phyloP scores from a whole-genome alignment of 2,329 filamentous ascomycete species.

The Ophiostoma pallidulum region DNA sequence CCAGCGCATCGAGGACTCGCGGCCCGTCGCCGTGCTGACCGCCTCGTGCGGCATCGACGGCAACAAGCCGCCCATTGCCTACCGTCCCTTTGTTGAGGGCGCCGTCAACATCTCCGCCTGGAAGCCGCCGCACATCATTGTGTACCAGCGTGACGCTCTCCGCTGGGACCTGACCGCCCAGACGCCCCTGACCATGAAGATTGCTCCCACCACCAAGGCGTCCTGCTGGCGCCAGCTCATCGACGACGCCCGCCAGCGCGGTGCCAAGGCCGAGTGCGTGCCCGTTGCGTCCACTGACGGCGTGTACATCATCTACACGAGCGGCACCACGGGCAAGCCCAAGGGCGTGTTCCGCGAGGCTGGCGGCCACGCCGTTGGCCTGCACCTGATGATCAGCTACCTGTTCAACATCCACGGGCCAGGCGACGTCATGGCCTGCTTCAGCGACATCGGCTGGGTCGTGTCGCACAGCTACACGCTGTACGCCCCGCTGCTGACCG shows the following conservation, averaged over 20 bases:
- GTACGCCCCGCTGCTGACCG: conserved; percentile 76
- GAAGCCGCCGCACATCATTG: conserved; percentile 63
- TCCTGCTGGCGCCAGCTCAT: conserved; percentile 64
- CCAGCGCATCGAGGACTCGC: conserved; percentile 77
- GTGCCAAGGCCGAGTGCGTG: conserved; percentile 62
- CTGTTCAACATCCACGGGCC: conserved; percentile 75
- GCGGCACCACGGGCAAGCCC: conserved; percentile 69
- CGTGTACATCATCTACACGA: conserved; percentile 88
- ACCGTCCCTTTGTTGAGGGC: conserved; percentile 65
- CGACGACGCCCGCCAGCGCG: conserved; percentile 57
- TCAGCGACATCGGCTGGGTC: conserved; percentile 79
- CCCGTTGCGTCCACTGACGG: conserved; percentile 68
- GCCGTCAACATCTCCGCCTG: conserved; percentile 58
- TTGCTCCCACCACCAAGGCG: background rate
- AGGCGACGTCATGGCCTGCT: conserved; percentile 55
- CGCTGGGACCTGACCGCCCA: conserved; percentile 62
- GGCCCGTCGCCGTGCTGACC: conserved; percentile 68
- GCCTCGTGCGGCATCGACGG: conserved; percentile 91
- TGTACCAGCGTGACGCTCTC: conserved; percentile 76
- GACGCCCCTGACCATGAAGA: conserved; percentile 21
- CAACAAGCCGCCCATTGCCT: conserved; percentile 66
- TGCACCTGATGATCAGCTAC: conserved; percentile 74
- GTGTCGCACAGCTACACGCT: conserved; percentile 73
- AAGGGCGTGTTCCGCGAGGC: conserved; percentile 79
- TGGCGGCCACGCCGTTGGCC: conserved; percentile 76